Evolutionary conservation across 2,329 filamentous ascomycete species (phyloP).

Genomic region (Cladophialophora psammophila): DNA sequence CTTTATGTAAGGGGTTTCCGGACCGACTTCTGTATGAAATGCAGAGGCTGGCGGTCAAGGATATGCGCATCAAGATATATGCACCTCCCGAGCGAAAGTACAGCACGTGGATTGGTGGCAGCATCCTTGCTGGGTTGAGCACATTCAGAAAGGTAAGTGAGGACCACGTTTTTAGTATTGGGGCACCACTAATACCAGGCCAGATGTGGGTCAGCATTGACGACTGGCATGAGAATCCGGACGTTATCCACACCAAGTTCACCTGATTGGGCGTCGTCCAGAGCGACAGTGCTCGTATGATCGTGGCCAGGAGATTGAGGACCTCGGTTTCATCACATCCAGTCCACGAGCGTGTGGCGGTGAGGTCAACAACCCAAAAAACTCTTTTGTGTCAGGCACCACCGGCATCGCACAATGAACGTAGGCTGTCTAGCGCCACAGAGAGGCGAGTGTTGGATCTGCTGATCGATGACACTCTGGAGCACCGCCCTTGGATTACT

Average conservation of each 20-base stretch:
- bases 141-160: constrained; percentile 91
- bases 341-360: constrained; percentile 17
- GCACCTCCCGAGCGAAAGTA: constrained; percentile 97
- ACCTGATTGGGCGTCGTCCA: constrained; percentile 62
- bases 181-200: constrained; percentile 11
- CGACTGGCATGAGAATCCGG: constrained; percentile 99
- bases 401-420: constrained; percentile 3
- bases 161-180: background rate
- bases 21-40: constrained; percentile 91
- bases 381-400: constrained; percentile 13
- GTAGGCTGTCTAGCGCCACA: background rate
- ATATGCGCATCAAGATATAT: constrained; percentile 99
- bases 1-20: constrained; percentile 94
- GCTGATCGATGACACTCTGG: constrained; percentile 24
- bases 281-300: background rate
- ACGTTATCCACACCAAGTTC: constrained; percentile 98
- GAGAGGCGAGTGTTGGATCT: constrained; percentile 15
- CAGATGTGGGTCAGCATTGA: constrained; percentile 99
- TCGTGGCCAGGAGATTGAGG: constrained; percentile 1
- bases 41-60: constrained; percentile 91
- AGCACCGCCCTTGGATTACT: constrained; percentile 5
- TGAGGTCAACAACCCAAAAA: constrained; percentile 7
- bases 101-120: constrained; percentile 98
- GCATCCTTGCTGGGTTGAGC: constrained; percentile 93
- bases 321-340: background rate